These are phyloP conservation scores for Aureobasidium leucospermi DNA, from an alignment of 2,329 filamentous ascomycete genomes.

Conservation along the genomic window DNA sequence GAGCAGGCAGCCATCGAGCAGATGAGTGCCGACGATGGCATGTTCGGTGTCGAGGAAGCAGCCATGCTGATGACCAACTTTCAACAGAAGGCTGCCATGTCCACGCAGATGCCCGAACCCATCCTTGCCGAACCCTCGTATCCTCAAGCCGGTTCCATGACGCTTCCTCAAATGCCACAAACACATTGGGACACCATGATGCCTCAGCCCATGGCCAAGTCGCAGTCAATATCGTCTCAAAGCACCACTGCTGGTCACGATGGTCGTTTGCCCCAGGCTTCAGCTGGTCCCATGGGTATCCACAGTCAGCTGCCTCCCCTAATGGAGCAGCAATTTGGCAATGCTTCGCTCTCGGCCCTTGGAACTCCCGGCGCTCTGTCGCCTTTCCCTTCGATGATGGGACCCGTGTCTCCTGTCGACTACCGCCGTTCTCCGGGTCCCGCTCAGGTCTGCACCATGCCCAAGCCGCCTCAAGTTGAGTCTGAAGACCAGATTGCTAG, in stretches of 20 bases:
- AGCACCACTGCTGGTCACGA: constrained; percentile 61
- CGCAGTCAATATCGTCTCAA: constrained; percentile 29
- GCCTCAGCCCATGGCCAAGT: constrained; percentile 61
- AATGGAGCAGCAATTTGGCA: constrained; percentile 58
- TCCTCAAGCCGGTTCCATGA: constrained; percentile 59
- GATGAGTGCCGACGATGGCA: constrained; percentile 83
- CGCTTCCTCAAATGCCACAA: constrained; percentile 76
- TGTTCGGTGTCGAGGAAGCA: constrained; percentile 93
- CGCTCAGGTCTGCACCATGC: constrained; percentile 55
- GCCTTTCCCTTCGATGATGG: constrained; percentile 61
- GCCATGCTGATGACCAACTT: constrained; percentile 98
- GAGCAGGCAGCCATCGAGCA: constrained; percentile 85
- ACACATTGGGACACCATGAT: constrained; percentile 81
- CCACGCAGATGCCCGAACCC: constrained; percentile 59
- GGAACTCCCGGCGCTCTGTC: constrained; percentile 68
- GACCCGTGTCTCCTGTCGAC: constrained; percentile 61
- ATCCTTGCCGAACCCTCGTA: constrained; percentile 71
- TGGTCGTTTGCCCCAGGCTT: constrained; percentile 36
- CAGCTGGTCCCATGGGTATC: background rate
- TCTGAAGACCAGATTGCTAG: constrained; percentile 78
- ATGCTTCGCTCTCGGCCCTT: constrained; percentile 61
- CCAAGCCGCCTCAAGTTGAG: constrained; percentile 70
- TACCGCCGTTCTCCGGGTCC: constrained; percentile 64
- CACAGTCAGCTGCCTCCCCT: constrained; percentile 58
- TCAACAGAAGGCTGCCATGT: constrained; percentile 82